phyloP scores from a whole-genome alignment of 495 filamentous ascomycete species.

The Neurospora hispaniola region DNA sequence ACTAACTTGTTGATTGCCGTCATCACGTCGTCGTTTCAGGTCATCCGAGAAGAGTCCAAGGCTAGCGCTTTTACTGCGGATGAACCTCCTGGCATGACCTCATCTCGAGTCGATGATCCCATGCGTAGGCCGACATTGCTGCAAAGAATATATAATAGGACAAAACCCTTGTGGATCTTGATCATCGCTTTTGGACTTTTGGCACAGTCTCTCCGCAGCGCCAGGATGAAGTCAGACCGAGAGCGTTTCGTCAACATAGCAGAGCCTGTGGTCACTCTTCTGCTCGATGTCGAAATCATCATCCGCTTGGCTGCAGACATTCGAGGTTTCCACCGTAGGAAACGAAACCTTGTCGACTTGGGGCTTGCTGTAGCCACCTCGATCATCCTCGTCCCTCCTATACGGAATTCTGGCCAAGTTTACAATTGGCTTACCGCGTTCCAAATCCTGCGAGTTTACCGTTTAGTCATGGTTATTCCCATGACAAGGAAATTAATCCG shows the following conservation, averaged over 20 bases:
- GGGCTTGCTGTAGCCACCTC: constrained; percentile 67
- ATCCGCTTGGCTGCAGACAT: constrained; percentile 70
- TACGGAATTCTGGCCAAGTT: constrained; percentile 60
- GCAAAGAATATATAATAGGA: constrained; percentile 62
- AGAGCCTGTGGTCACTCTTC: constrained; percentile 65
- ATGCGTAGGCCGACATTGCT: constrained; percentile 40
- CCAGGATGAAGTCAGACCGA: constrained; percentile 52
- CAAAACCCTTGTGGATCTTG: constrained; percentile 66
- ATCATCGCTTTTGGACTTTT: constrained; percentile 70
- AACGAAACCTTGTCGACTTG: constrained; percentile 70
- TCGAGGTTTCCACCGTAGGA: constrained; percentile 61
- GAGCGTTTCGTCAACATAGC: constrained; percentile 45
- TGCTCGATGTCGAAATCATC: constrained; percentile 75
- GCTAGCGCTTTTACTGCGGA: constrained; percentile 83
- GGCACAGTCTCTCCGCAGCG: constrained; percentile 63
- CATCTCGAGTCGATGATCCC: not conserved
- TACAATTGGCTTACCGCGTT: constrained; percentile 92
- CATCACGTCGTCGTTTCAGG: constrained; percentile 96
- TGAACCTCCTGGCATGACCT: constrained; percentile 28
- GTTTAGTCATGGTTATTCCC: constrained; percentile 79
- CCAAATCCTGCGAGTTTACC: constrained; percentile 85
- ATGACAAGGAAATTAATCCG: constrained; percentile 77
- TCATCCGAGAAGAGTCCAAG: constrained; percentile 94
- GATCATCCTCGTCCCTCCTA: constrained; percentile 75
- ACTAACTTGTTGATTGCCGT: constrained; percentile 95